Percentiles rank a stretch among this genome's conserved stretches.
Conservation (phyloP, 768 basidiomycete species). For the Boletales sp. region DNA sequence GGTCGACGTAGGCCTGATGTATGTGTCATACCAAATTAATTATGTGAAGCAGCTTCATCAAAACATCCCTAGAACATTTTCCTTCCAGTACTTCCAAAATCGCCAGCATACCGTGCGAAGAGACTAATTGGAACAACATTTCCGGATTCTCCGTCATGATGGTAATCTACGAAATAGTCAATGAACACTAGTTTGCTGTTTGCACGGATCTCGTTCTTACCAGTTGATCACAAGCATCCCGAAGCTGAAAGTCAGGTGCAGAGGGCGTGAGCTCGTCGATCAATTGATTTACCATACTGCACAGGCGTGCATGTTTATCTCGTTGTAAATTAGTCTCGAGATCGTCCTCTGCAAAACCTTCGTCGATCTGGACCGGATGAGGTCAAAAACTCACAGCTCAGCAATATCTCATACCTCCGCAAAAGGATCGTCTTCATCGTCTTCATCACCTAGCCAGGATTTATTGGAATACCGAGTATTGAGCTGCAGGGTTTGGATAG, state of each 20-base stretch:
- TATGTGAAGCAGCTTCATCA: slow-evolving; percentile 81
- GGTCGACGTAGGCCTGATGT: neutral
- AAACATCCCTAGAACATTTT: slow-evolving; percentile 79
- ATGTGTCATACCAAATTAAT: slow-evolving; percentile 67
- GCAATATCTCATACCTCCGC: slow-evolving; percentile 59
- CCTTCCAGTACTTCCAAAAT: slow-evolving; percentile 92
- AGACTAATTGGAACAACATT: slow-evolving; percentile 84
- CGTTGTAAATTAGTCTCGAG: slow-evolving; percentile 88
- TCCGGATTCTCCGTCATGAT: slow-evolving; percentile 80
- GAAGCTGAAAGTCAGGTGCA: slow-evolving; percentile 77
- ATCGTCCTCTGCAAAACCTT: slow-evolving; percentile 89
- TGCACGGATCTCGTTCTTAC: slow-evolving; percentile 40
- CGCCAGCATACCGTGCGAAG: slow-evolving; percentile 92
- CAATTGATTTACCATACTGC: slow-evolving; percentile 74
- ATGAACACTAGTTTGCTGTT: neutral
- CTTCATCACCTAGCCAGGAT: slow-evolving; percentile 85
- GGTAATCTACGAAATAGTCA: slow-evolving; percentile 47
- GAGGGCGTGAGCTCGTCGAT: slow-evolving; percentile 84
- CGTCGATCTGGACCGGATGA: slow-evolving; percentile 64
- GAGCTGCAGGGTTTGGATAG: slow-evolving; percentile 75
- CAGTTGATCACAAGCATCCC: slow-evolving; percentile 84
- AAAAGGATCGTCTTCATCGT: slow-evolving; percentile 94
- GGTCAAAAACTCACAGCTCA: slow-evolving; percentile 1
- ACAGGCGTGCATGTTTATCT: slow-evolving; percentile 89
- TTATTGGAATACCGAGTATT: slow-evolving; percentile 84